phyloP scores from a whole-genome alignment of 1,139 yeast species.

The Hansenula lynferdii region DNA sequence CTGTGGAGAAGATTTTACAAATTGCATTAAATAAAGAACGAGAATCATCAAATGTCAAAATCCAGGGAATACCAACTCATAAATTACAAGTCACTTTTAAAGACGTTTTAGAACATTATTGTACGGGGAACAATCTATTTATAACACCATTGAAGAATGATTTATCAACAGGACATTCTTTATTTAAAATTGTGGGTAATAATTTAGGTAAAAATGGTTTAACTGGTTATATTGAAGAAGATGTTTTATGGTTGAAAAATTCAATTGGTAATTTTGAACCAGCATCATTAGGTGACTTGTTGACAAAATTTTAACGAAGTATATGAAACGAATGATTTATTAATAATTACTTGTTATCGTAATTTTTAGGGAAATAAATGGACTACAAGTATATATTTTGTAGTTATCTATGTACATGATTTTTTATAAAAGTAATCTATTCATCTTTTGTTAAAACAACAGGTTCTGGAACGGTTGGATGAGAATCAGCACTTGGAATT shows the following conservation, averaged over 20 bases:
- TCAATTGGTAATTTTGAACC: conserved; percentile 28
- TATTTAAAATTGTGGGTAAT: conserved; percentile 30
- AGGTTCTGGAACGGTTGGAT: conserved; percentile 2
- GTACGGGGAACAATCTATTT: conserved; percentile 25
- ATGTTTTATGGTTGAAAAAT: conserved; percentile 37
- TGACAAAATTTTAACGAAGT: conserved; percentile 4
- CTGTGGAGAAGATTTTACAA: no score
- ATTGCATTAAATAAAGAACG: neutral
- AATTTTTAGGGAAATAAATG: no score
- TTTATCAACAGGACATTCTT: conserved; percentile 25
- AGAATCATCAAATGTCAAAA: neutral
- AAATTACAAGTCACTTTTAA: conserved; percentile 34
- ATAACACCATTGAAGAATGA: conserved; percentile 16
- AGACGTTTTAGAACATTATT: conserved; percentile 44
- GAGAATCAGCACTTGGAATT: conserved; percentile 4
- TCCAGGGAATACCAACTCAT: conserved; percentile 25
- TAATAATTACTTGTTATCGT: no score
- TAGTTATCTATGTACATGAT: no score
- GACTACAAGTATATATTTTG: no score
- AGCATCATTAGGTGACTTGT: conserved; percentile 25
- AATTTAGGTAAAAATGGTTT: conserved; percentile 28
- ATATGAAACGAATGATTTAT: neutral
- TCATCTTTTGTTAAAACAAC: neutral
- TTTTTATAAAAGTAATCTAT: no score
- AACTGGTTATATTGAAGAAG: conserved; percentile 36